These are phyloP conservation scores for Volvariella surrecta DNA, from an alignment of 1,284 basidiomycete genomes.

Conservation along the genomic window DNA sequence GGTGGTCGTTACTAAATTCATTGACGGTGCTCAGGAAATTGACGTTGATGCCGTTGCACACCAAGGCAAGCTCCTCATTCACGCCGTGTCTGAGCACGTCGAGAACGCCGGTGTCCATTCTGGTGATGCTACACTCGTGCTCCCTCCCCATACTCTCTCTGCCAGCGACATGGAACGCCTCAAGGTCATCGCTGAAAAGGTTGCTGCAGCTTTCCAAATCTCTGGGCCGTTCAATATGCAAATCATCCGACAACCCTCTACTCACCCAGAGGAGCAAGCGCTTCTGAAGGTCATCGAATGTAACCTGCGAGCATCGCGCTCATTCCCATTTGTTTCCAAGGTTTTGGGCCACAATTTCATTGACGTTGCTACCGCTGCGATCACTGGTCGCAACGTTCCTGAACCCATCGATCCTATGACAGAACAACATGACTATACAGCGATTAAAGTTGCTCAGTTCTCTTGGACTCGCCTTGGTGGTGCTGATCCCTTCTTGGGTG, in stretches of 20 bases:
- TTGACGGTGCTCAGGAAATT: constrained; percentile 95
- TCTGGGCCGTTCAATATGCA: constrained; percentile 99
- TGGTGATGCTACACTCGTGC: constrained; percentile 95
- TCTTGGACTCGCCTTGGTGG: constrained; percentile 94
- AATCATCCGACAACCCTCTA: constrained; percentile 82
- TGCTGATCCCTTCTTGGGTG: constrained; percentile 95
- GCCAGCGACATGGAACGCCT: constrained; percentile 77
- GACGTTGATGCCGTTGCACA: constrained; percentile 97
- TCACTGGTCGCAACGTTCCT: constrained; percentile 85
- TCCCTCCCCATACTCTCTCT: constrained; percentile 88
- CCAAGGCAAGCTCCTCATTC: constrained; percentile 90
- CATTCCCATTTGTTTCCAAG: constrained; percentile 99
- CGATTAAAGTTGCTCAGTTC: constrained; percentile 98
- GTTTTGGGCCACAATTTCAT: constrained; percentile 97
- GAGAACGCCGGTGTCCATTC: constrained; percentile 99
- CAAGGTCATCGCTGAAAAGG: constrained; percentile 92
- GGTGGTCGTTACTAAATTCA: constrained; percentile 98
- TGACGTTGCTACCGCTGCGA: constrained; percentile 89
- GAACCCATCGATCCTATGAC: constrained; percentile 93
- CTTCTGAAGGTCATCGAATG: constrained; percentile 98
- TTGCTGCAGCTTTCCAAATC: constrained; percentile 91
- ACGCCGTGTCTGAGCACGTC: constrained; percentile 97
- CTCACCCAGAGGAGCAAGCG: constrained; percentile 45
- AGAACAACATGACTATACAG: constrained; percentile 84
- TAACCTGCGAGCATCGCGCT: constrained; percentile 94